These are phyloP conservation scores for Fusarium chaquense DNA, from an alignment of 2,329 filamentous ascomycete species.

Conservation along the genomic window DNA sequence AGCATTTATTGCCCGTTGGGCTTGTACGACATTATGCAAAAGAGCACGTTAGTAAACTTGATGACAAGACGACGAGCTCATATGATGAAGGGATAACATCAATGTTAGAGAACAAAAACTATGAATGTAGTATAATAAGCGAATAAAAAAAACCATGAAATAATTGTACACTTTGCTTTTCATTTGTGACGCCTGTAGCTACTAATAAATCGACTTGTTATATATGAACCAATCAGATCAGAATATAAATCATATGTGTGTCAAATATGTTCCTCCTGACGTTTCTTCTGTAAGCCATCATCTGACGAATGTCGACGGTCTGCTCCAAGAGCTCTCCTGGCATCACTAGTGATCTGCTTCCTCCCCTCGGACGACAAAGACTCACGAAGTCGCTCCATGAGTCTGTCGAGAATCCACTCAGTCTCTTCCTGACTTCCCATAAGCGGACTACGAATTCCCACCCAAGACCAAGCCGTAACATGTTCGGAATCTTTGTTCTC, in stretches of 20 bases:
- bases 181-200: background rate
- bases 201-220: background rate
- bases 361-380: conserved; percentile 45
- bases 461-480: conserved; percentile 73
- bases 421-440: conserved; percentile 76
- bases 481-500: conserved; percentile 45
- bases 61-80: background rate
- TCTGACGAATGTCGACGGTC: conserved; percentile 11
- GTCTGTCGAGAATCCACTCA: conserved; percentile 77
- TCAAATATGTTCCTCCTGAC: conserved; percentile 4
- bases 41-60: background rate
- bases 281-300: background rate
- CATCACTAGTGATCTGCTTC: conserved; percentile 21
- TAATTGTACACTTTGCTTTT: background rate
- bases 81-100: background rate
- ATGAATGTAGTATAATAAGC: background rate
- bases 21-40: conserved; percentile 18
- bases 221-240: background rate
- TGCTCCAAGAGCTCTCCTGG: conserved; percentile 17
- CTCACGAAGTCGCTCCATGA: conserved; percentile 66
- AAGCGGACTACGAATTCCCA: conserved; percentile 75
- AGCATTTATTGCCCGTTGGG: background rate
- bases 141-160: background rate
- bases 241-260: background rate
- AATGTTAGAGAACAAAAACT: background rate